phyloP scores from a whole-genome alignment of 768 basidiomycete species.

The Tricholoma hemisulphureum region DNA sequence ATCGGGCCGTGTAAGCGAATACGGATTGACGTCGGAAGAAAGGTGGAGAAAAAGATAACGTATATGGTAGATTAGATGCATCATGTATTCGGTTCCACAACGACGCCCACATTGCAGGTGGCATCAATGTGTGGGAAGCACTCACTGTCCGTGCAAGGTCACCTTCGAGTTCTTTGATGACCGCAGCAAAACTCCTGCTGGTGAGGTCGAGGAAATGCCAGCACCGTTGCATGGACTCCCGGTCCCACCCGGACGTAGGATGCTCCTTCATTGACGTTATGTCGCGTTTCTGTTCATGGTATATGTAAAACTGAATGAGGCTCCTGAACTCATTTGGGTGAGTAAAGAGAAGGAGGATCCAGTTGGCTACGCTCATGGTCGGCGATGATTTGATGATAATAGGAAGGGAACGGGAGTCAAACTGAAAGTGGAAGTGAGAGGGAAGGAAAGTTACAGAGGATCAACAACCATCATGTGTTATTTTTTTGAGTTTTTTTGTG shows the following conservation, averaged over 20 bases:
- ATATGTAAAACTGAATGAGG: constrained; percentile 80
- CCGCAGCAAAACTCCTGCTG: constrained; percentile 85
- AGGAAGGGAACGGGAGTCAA: too few relatives aligned
- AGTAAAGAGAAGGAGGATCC: constrained; percentile 67
- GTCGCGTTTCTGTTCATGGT: constrained; percentile 78
- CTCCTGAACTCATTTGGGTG: constrained; percentile 84
- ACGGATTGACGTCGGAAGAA: background rate
- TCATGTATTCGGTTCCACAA: background rate
- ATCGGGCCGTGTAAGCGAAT: background rate
- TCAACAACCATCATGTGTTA: too few relatives aligned
- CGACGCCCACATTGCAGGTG: too few relatives aligned
- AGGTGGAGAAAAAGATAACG: background rate
- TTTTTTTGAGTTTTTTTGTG: too few relatives aligned
- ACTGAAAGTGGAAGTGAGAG: background rate
- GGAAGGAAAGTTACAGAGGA: too few relatives aligned
- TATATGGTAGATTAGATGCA: background rate
- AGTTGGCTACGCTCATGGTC: constrained; percentile 55
- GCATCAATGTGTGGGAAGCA: constrained; percentile 15
- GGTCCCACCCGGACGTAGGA: constrained; percentile 82
- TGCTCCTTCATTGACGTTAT: constrained; percentile 75
- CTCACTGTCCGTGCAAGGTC: constrained; percentile 90
- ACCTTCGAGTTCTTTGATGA: constrained; percentile 95
- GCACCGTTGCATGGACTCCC: constrained; percentile 81
- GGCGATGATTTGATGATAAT: background rate
- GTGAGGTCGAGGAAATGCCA: constrained; percentile 90